phyloP scores from a whole-genome alignment of 2,329 filamentous ascomycete species.

The Xylaria sp. region DNA sequence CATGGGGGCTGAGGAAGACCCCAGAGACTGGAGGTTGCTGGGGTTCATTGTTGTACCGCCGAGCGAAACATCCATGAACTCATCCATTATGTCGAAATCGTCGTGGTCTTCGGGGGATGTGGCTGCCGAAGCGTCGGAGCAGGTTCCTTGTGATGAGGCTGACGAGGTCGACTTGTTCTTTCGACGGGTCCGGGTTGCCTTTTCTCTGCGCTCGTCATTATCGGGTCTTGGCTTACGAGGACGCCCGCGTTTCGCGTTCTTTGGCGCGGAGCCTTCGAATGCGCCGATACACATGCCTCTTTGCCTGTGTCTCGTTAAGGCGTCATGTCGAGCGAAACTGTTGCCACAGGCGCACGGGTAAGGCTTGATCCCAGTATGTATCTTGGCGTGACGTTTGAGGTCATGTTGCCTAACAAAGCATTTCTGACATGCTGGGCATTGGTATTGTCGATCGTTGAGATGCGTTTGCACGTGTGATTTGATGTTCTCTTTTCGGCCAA shows the following conservation, averaged over 20 bases:
- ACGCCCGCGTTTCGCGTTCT: constrained; percentile 70
- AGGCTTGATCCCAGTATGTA: constrained; percentile 94
- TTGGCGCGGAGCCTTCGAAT: constrained; percentile 79
- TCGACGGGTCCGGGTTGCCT: constrained; percentile 64
- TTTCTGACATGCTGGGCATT: constrained; percentile 92
- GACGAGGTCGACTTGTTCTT: constrained; percentile 66
- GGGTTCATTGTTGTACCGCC: constrained; percentile 53
- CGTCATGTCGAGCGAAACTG: constrained; percentile 94
- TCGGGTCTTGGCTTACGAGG: constrained; percentile 71
- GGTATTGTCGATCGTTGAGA: constrained; percentile 93
- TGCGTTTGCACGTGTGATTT: constrained; percentile 98
- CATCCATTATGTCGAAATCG: constrained; percentile 59
- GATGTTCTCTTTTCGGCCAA: constrained; percentile 98
- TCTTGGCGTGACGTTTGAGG: constrained; percentile 96
- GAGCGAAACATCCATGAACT: constrained; percentile 59
- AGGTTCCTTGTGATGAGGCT: constrained; percentile 63
- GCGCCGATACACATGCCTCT: constrained; percentile 96
- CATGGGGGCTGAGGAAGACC: constrained; percentile 55
- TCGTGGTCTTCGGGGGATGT: constrained; percentile 59
- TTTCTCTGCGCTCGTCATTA: constrained; percentile 65
- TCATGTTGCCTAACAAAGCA: constrained; percentile 98
- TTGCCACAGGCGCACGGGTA: constrained; percentile 95
- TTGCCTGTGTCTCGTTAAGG: constrained; percentile 91
- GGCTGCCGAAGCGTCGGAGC: constrained; percentile 65
- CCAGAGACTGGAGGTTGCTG: constrained; percentile 49